phyloP scores from a whole-genome alignment of 192 early-diverging fungal genomes.

The Entomortierella parvispora region DNA sequence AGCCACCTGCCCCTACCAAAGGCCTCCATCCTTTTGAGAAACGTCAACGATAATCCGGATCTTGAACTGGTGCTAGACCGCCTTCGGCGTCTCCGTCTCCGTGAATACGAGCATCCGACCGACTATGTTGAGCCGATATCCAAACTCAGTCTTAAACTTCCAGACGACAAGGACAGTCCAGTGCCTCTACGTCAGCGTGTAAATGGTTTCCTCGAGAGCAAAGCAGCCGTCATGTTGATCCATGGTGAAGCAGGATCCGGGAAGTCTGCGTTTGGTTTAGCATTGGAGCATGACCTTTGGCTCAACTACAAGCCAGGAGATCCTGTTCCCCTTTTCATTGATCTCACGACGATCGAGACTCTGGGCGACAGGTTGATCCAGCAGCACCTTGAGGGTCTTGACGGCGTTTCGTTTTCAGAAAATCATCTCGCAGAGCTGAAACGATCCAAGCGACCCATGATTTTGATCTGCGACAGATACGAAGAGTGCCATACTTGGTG shows the following conservation, averaged over 20 bases:
- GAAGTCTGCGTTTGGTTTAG: background rate
- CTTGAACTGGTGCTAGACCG: too few species aligned
- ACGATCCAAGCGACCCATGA: too few species aligned
- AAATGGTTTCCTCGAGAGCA: background rate
- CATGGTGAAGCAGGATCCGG: background rate
- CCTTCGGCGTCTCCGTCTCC: too few species aligned
- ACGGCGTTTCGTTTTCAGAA: background rate
- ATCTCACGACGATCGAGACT: background rate
- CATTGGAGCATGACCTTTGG: background rate
- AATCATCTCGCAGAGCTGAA: too few species aligned
- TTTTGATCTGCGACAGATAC: too few species aligned
- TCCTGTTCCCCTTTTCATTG: background rate
- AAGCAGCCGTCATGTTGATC: background rate
- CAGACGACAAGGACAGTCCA: background rate
- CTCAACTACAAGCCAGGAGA: background rate
- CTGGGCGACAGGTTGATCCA: background rate
- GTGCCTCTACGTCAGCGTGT: background rate
- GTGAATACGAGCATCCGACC: too few species aligned
- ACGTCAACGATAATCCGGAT: too few species aligned
- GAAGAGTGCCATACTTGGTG: too few species aligned
- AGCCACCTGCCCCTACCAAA: too few species aligned
- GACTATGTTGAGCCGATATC: background rate
- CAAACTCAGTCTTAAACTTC: background rate
- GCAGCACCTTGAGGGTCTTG: background rate
- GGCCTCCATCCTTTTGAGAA: too few species aligned